Conservation (phyloP, 805 yeast genomes). For the Saccharomycopsis malanga region DNA sequence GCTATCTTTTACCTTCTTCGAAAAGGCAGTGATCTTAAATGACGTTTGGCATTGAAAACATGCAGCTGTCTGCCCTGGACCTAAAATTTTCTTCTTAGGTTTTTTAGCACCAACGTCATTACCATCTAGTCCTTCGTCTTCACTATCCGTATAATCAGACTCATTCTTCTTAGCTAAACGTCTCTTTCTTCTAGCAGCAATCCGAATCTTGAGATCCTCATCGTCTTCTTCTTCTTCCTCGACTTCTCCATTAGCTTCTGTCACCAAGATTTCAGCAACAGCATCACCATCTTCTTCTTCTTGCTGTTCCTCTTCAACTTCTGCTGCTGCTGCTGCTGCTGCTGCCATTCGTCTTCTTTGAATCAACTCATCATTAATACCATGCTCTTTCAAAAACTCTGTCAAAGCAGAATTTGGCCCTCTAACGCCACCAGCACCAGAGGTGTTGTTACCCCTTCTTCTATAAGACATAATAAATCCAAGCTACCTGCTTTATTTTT, state of each 20-base stretch:
- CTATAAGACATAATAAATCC: slow-evolving; percentile 20
- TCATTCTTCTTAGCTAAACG: slow-evolving; percentile 31
- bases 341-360: slow-evolving; percentile 38
- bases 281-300: slow-evolving; percentile 10
- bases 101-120: slow-evolving; percentile 26
- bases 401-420: slow-evolving; percentile 83
- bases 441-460: slow-evolving; percentile 9
- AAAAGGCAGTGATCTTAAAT: slow-evolving; percentile 14
- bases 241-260: slow-evolving; percentile 30
- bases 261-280: slow-evolving; percentile 27
- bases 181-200: slow-evolving; percentile 38
- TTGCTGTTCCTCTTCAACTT: slow-evolving; percentile 20
- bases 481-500: neutral
- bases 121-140: slow-evolving; percentile 29
- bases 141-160: slow-evolving; percentile 29
- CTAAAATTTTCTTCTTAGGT: slow-evolving; percentile 57
- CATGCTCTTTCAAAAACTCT: slow-evolving; percentile 80
- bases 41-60: slow-evolving; percentile 47
- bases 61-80: slow-evolving; percentile 49
- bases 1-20: slow-evolving; percentile 26
- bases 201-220: slow-evolving; percentile 30
- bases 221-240: slow-evolving; percentile 14
- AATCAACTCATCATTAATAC: slow-evolving; percentile 77
- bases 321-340: slow-evolving; percentile 26
- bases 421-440: slow-evolving; percentile 27